These are phyloP conservation scores for Teratosphaeria zuluensis DNA, from an alignment of 2,329 filamentous ascomycete species.

Conservation along the genomic window DNA sequence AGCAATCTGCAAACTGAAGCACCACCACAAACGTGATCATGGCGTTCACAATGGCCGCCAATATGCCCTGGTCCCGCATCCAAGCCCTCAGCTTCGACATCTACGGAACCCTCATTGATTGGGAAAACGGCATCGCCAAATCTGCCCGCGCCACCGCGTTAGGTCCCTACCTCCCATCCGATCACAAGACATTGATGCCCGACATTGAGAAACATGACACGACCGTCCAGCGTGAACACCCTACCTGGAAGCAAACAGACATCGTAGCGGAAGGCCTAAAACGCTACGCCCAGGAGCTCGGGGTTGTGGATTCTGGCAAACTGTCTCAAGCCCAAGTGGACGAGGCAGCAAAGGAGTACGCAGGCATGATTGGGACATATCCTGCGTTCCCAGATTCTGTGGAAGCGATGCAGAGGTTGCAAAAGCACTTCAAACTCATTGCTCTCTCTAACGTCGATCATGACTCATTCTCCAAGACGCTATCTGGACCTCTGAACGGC, in stretches of 20 bases:
- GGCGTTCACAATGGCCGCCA: constrained; percentile 8
- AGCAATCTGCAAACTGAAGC: no score
- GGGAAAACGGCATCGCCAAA: constrained; percentile 56
- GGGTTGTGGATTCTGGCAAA: constrained; percentile 41
- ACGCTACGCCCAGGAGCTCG: constrained; percentile 21
- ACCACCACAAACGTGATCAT: neutral
- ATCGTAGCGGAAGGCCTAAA: constrained; percentile 32
- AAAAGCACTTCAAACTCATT: constrained; percentile 47
- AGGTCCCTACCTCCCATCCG: constrained; percentile 36
- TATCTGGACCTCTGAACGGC: constrained; percentile 41
- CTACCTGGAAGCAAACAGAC: constrained; percentile 49
- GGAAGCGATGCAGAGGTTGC: constrained; percentile 41
- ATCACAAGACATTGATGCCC: constrained; percentile 34
- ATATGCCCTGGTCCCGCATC: constrained; percentile 20
- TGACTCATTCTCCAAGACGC: constrained; percentile 41
- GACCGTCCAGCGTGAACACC: constrained; percentile 44
- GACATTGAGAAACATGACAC: constrained; percentile 39
- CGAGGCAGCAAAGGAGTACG: constrained; percentile 39
- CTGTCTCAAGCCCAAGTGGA: constrained; percentile 38
- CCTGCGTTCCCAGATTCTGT: constrained; percentile 50
- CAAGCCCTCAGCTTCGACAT: constrained; percentile 61
- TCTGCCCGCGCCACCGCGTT: constrained; percentile 42
- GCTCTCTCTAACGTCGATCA: constrained; percentile 53
- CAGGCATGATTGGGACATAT: constrained; percentile 44
- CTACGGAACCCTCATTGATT: constrained; percentile 72